Percentiles rank a stretch among this genome's conserved stretches.
Conservation (phyloP, 257 asterid genomes). For the Petrea volubilis region DNA sequence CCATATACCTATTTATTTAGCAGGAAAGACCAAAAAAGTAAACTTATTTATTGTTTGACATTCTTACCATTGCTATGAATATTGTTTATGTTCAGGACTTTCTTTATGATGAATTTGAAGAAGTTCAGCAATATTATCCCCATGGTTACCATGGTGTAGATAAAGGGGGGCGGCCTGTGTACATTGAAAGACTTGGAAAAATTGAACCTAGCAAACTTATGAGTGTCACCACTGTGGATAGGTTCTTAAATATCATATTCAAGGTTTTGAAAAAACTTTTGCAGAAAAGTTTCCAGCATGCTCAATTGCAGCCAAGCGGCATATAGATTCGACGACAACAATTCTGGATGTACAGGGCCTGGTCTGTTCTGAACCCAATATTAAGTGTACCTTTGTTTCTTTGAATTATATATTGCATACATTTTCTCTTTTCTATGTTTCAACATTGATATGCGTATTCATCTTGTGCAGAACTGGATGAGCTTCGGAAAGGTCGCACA, state of each 20-base stretch:
- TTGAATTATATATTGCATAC: conserved; percentile 4
- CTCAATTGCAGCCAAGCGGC: conserved; percentile 86
- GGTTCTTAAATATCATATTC: conserved; percentile 90
- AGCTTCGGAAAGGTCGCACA: conserved; percentile 90
- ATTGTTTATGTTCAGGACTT: conserved; percentile 65
- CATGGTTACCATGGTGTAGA: conserved; percentile 98
- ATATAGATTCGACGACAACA: conserved; percentile 78
- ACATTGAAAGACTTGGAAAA: conserved; percentile 95
- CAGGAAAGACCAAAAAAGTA: no score
- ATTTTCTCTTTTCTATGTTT: not conserved
- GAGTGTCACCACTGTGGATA: conserved; percentile 82
- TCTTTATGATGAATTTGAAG: conserved; percentile 75
- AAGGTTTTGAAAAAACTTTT: conserved; percentile 85
- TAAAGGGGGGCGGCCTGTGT: conserved; percentile 88
- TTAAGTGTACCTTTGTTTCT: conserved; percentile 18
- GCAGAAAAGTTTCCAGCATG: conserved; percentile 91
- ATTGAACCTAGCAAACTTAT: conserved; percentile 78
- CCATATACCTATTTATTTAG: not conserved
- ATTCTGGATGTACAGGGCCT: conserved; percentile 91
- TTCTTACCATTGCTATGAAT: conserved; percentile 22
- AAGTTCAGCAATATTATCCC: conserved; percentile 80
- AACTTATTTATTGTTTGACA: conserved; percentile 12
- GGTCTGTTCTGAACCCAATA: conserved; percentile 54
- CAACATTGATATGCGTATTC: conserved; percentile 19
- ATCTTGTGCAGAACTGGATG: conserved; percentile 80